Conservation (phyloP, 169 alveolate species). For the Perkinsus chesapeaki region DNA sequence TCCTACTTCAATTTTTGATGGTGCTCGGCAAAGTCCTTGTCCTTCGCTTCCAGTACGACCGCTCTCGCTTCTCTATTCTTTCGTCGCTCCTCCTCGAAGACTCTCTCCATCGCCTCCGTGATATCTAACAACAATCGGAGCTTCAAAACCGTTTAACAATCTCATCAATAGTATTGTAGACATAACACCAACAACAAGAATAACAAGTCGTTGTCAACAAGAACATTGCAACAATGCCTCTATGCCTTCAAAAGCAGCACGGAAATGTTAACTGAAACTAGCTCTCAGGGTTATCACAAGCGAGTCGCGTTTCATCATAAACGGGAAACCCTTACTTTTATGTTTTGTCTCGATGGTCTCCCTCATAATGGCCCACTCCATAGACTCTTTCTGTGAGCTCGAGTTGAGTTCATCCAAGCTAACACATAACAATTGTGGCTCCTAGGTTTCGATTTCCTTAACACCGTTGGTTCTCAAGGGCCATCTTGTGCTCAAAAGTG, state of each 20-base stretch:
- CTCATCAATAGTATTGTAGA: too few relatives aligned
- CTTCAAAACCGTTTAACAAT: too few relatives aligned
- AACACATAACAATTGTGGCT: neutral
- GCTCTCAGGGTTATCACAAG: too few relatives aligned
- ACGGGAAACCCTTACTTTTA: too few relatives aligned
- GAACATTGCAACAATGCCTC: too few relatives aligned
- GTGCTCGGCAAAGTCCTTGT: neutral
- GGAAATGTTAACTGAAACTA: too few relatives aligned
- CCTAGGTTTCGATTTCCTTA: neutral
- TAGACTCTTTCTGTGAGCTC: neutral
- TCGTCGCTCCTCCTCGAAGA: neutral
- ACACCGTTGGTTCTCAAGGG: neutral
- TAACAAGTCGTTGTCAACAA: too few relatives aligned
- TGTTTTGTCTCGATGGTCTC: neutral
- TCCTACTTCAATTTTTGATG: neutral
- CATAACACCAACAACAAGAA: too few relatives aligned
- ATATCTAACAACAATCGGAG: too few relatives aligned
- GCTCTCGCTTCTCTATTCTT: neutral
- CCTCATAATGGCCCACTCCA: neutral
- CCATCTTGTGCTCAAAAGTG: neutral
- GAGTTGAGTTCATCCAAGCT: neutral
- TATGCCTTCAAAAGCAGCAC: too few relatives aligned
- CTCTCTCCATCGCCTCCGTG: neutral
- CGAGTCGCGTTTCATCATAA: too few relatives aligned
- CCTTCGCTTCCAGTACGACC: neutral